These are phyloP conservation scores for Alternaria sp. DNA, from an alignment of 2,329 filamentous ascomycete species.

Conservation along the genomic window DNA sequence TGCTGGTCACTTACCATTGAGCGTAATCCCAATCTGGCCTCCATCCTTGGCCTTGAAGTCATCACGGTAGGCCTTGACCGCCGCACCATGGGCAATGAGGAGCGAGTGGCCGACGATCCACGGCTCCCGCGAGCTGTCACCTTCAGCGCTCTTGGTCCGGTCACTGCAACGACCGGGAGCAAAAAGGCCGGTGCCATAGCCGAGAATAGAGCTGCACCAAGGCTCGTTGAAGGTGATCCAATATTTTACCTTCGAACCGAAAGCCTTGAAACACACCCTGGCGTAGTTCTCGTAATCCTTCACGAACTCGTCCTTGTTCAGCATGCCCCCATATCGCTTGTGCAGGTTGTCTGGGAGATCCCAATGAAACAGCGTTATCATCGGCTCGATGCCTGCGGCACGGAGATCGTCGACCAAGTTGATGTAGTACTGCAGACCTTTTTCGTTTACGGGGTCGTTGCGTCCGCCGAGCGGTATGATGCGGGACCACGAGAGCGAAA, in stretches of 20 bases:
- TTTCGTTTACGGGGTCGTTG: conserved; percentile 79
- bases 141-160: conserved; percentile 70
- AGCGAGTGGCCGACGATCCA: conserved; percentile 85
- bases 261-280: conserved; percentile 73
- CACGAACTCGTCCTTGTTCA: conserved; percentile 83
- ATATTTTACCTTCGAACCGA: conserved; percentile 77
- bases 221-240: conserved; percentile 95
- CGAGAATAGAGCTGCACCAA: conserved; percentile 82
- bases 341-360: conserved; percentile 81
- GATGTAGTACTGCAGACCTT: conserved; percentile 78
- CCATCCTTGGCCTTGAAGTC: conserved; percentile 76
- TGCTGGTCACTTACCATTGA: conserved; percentile 67
- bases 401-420: conserved; percentile 80
- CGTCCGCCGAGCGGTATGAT: conserved; percentile 87
- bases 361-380: conserved; percentile 89
- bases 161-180: conserved; percentile 84
- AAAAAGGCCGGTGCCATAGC: conserved; percentile 78
- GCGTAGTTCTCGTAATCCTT: conserved; percentile 82
- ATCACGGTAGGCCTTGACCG: conserved; percentile 81
- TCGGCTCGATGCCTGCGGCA: conserved; percentile 76
- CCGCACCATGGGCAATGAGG: conserved; percentile 78
- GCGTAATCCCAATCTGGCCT: conserved; percentile 84
- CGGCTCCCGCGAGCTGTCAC: conserved; percentile 77
- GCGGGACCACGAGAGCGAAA: conserved; percentile 82
- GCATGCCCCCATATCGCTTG: conserved; percentile 78